Conservation (phyloP, 129 eudicot species). For the Pulicaria dysenterica region DNA sequence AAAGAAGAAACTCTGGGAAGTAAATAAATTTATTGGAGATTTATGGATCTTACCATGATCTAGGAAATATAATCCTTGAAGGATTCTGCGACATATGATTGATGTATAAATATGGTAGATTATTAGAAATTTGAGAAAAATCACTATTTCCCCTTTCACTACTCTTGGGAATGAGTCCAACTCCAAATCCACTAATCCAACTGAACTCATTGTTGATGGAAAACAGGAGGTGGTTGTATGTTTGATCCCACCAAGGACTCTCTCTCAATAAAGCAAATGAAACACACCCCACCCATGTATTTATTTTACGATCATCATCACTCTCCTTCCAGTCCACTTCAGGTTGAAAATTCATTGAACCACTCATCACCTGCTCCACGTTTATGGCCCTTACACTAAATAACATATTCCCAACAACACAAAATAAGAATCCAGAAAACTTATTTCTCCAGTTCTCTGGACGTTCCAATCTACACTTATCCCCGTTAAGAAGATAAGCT, state of each 20-base stretch:
- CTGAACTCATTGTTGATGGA: not conserved
- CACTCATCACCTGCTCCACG: not conserved
- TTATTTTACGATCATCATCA: not conserved
- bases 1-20: too few species aligned
- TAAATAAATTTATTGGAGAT: too few species aligned
- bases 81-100: too few species aligned
- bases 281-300: too few species aligned
- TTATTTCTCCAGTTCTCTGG: conserved; percentile 2
- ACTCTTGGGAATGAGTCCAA: not conserved
- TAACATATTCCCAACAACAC: not conserved
- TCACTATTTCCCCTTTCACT: not conserved
- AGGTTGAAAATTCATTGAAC: not conserved
- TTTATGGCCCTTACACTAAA: not conserved
- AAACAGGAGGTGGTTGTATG: not conserved
- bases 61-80: too few species aligned
- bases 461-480: not conserved
- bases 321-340: not conserved
- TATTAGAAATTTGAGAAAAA: too few species aligned
- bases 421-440: conserved; percentile 1
- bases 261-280: too few species aligned
- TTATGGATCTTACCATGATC: too few species aligned
- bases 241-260: not conserved
- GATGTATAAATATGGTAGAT: too few species aligned
- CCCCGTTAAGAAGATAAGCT: not conserved
- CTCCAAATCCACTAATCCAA: not conserved